A percentile compares a stretch with the other conserved stretches of the same genome.
These are phyloP conservation scores for Rosa hybrid DNA, from an alignment of 331 rosid genomes.

Conservation along the genomic window DNA sequence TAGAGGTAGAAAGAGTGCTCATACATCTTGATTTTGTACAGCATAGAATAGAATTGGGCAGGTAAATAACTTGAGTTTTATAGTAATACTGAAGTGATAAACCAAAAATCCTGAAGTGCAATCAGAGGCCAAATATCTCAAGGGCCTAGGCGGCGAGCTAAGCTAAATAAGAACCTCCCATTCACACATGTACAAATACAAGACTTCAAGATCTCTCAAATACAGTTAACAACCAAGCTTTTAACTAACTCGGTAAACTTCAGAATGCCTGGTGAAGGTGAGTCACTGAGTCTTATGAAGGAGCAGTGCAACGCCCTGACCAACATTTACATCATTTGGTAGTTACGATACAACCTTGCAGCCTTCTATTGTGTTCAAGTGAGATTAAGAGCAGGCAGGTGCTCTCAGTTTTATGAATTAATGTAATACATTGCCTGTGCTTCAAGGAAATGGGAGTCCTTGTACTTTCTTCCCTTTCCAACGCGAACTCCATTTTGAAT, in stretches of 20 bases:
- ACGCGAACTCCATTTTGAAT: conserved; percentile 65
- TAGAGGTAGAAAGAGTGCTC: background rate
- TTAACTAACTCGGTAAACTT: background rate
- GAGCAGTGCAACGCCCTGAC: background rate
- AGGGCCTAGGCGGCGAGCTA: background rate
- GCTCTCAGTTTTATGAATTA: conserved; percentile 47
- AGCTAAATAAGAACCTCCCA: background rate
- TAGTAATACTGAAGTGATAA: background rate
- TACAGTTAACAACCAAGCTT: background rate
- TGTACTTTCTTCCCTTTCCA: conserved; percentile 82
- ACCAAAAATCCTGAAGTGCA: too few species aligned
- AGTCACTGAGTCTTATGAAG: too few species aligned
- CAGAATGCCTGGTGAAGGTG: background rate
- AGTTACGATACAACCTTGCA: background rate
- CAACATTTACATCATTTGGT: background rate
- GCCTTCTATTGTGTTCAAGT: background rate
- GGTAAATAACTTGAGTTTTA: background rate
- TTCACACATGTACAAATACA: background rate
- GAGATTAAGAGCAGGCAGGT: background rate
- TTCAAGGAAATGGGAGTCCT: conserved; percentile 85
- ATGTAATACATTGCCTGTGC: conserved; percentile 96
- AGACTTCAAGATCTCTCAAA: background rate
- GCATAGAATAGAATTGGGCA: background rate
- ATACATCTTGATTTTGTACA: background rate
- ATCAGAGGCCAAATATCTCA: background rate